Percentiles rank a stretch among this genome's conserved stretches.
phyloP scores from a whole-genome alignment of 1,284 basidiomycete genomes.

The Cryptococcus amylolentus region DNA sequence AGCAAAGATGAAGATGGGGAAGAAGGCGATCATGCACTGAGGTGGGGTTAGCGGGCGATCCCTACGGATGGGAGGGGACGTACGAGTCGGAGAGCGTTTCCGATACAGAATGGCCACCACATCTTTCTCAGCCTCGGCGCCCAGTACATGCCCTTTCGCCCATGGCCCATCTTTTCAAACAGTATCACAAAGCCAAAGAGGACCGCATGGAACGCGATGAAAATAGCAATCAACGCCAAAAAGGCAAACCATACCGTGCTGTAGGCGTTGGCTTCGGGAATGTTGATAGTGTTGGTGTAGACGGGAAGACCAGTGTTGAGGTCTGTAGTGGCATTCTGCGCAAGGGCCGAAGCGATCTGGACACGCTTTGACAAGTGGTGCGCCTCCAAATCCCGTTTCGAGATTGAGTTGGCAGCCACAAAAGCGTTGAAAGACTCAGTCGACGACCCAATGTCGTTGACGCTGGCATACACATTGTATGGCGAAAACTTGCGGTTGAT shows the following conservation, averaged over 20 bases:
- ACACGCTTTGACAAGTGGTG: conserved; percentile 30
- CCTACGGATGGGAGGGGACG: conserved; percentile 9
- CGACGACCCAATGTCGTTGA: conserved; percentile 49
- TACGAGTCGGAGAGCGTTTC: conserved; percentile 48
- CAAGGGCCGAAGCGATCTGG: conserved; percentile 63
- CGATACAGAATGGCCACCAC: conserved; percentile 53
- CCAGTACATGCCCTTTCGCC: conserved; percentile 33
- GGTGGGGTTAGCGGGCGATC: neutral
- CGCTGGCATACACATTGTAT: conserved; percentile 57
- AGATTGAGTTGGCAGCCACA: conserved; percentile 8
- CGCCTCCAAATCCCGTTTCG: neutral
- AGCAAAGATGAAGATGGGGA: conserved; percentile 70
- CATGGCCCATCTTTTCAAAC: conserved; percentile 33
- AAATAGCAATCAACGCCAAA: conserved; percentile 63
- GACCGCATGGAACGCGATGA: conserved; percentile 56
- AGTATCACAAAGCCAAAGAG: conserved; percentile 54
- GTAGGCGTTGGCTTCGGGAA: conserved; percentile 76
- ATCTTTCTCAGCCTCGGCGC: conserved; percentile 51
- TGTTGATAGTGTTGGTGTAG: conserved; percentile 68
- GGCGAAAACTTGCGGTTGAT: conserved; percentile 76
- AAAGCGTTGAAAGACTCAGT: conserved; percentile 15
- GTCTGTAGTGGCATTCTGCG: conserved; percentile 47
- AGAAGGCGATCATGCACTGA: conserved; percentile 62
- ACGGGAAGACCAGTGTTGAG: conserved; percentile 74
- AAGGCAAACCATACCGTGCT: conserved; percentile 72